Conservation (phyloP, 2,329 filamentous ascomycete species). For the Elsinoe arachidis region DNA sequence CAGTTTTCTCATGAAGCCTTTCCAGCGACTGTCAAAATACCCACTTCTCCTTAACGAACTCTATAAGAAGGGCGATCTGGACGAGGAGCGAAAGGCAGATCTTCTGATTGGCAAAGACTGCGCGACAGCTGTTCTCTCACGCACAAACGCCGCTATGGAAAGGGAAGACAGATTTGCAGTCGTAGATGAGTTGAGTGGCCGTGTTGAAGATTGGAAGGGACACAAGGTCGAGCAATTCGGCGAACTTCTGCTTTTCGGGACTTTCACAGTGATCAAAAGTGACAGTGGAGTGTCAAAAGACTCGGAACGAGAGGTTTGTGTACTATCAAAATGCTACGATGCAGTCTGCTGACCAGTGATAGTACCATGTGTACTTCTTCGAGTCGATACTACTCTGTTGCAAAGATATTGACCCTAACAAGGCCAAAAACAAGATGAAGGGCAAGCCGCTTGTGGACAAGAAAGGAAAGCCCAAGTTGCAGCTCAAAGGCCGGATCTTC, state of each 20-base stretch:
- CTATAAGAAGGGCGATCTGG: conserved; percentile 69
- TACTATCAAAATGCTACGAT: not conserved
- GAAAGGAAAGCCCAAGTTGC: conserved; percentile 66
- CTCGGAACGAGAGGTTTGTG: conserved; percentile 74
- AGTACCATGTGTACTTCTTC: conserved; percentile 98
- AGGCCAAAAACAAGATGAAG: conserved; percentile 63
- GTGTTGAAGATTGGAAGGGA: conserved; percentile 96
- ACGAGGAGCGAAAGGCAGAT: conserved; percentile 62
- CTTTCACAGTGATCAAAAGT: conserved; percentile 77
- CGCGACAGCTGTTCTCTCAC: conserved; percentile 69
- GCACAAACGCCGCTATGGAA: conserved; percentile 86
- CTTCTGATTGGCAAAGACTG: conserved; percentile 69
- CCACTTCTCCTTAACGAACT: conserved; percentile 83
- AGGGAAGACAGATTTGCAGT: conserved; percentile 78
- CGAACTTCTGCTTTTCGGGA: conserved; percentile 75
- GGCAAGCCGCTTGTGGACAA: conserved; percentile 63
- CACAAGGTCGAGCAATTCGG: conserved; percentile 88
- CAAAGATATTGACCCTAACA: conserved; percentile 84
- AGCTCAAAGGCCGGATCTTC: conserved; percentile 94
- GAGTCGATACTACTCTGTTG: conserved; percentile 92
- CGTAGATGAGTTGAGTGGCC: conserved; percentile 65
- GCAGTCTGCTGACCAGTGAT: conserved; percentile 11
- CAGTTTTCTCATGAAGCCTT: conserved; percentile 90
- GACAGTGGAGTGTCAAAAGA: conserved; percentile 60
- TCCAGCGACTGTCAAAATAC: conserved; percentile 92